Conservation (phyloP, 2,329 filamentous ascomycete species). For the Thyridium curvatum region DNA sequence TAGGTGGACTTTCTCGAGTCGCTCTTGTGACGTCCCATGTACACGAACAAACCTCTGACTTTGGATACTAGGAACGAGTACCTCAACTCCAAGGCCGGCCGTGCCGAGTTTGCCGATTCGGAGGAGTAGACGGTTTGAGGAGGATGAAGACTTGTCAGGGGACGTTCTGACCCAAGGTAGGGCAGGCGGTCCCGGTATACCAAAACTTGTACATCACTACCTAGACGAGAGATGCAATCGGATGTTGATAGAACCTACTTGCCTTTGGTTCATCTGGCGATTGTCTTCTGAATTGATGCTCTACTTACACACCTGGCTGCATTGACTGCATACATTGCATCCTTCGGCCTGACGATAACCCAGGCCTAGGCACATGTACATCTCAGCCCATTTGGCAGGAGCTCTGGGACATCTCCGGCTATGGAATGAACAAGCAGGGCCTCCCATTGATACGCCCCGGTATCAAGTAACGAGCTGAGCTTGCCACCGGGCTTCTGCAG, state of each 20-base stretch:
- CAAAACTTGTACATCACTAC: slow-evolving; percentile 6
- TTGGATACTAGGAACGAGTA: slow-evolving; percentile 65
- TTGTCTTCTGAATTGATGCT: too few species aligned
- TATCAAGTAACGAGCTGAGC: too few species aligned
- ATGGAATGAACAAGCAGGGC: too few species aligned
- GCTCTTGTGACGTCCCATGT: not conserved
- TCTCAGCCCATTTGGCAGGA: too few species aligned
- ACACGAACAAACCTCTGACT: slow-evolving; percentile 10
- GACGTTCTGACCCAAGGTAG: not conserved
- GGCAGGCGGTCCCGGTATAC: not conserved
- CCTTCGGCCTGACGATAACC: too few species aligned
- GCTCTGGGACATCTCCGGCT: too few species aligned
- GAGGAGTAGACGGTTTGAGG: slow-evolving; percentile 27
- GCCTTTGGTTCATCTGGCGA: too few species aligned
- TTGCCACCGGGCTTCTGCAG: too few species aligned
- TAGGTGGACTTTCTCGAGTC: slow-evolving; percentile 35
- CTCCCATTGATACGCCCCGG: too few species aligned
- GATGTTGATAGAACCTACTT: not conserved
- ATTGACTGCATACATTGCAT: too few species aligned
- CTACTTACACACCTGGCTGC: too few species aligned
- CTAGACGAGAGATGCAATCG: not conserved
- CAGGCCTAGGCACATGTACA: too few species aligned
- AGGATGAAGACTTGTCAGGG: not conserved
- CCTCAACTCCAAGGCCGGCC: slow-evolving; percentile 73
- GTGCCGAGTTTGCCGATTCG: slow-evolving; percentile 41